Evolutionary conservation across 108 stramenopile species (phyloP).

Genomic region (Fragilariopsis cylindrus): DNA sequence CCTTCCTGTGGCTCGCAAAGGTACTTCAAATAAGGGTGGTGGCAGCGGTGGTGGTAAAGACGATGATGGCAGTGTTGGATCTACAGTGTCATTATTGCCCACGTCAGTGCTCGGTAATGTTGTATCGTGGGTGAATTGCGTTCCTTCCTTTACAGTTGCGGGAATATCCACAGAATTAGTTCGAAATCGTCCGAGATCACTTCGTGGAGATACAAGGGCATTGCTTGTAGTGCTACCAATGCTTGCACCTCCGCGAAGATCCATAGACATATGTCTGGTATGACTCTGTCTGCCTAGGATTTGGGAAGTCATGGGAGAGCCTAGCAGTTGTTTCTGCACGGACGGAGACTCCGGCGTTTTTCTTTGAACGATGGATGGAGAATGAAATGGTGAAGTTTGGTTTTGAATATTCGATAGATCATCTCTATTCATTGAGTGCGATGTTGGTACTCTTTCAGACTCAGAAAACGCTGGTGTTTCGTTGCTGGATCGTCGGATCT

Average conservation of each 20-base stretch:
- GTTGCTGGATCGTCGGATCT: neutral
- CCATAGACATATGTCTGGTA: conserved; percentile 46
- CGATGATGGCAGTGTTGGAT: neutral
- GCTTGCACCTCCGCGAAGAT: conserved; percentile 8
- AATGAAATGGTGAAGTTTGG: neutral
- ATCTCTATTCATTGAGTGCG: conserved; percentile 4
- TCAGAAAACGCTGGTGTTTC: no score
- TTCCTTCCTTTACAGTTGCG: conserved; percentile 8
- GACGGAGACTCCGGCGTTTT: conserved; percentile 1
- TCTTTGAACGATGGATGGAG: neutral
- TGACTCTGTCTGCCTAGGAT: conserved; percentile 47
- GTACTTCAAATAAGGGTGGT: neutral
- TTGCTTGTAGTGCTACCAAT: neutral
- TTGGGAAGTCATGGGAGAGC: conserved; percentile 40
- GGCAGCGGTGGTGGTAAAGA: neutral
- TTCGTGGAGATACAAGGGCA: neutral
- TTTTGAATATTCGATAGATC: neutral
- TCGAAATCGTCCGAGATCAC: neutral
- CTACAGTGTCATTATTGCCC: neutral
- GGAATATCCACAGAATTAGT: conserved; percentile 6
- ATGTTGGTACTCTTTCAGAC: neutral
- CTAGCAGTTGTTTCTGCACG: conserved; percentile 18
- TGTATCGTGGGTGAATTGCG: neutral
- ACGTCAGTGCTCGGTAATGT: neutral
- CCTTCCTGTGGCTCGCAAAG: neutral